A percentile compares a stretch with the other conserved stretches of the same genome.
phyloP scores from a whole-genome alignment of 108 stramenopile species.

The Tribonema minus region DNA sequence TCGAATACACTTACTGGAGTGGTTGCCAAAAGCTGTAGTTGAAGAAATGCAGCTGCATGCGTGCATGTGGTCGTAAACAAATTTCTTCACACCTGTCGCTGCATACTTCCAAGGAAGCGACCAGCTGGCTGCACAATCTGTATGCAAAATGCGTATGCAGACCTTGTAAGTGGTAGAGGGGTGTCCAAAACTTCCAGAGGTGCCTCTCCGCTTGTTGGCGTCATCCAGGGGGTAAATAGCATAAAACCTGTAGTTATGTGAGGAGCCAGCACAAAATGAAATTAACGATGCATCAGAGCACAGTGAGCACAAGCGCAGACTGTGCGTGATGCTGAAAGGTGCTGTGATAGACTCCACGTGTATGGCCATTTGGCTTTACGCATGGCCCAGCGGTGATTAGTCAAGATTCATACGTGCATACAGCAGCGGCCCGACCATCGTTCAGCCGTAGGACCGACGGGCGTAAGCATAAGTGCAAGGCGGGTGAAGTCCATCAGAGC shows the following conservation, averaged over 20 bases:
- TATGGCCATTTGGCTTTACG: neutral
- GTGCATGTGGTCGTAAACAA: neutral
- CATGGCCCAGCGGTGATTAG: neutral
- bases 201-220: slow-evolving; percentile 5
- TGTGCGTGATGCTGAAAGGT: no score
- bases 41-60: no score
- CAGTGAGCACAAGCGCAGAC: no score
- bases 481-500: no score
- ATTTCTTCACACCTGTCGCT: neutral
- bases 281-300: neutral
- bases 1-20: neutral
- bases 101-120: no score
- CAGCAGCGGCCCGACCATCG: neutral
- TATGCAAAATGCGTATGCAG: no score
- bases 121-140: no score
- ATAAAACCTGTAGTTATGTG: slow-evolving; percentile 7
- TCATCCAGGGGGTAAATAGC: slow-evolving; percentile 39
- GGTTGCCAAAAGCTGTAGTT: neutral
- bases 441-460: no score
- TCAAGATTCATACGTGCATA: neutral
- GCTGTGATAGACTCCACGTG: neutral
- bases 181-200: slow-evolving; percentile 50
- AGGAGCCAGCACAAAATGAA: neutral
- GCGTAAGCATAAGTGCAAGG: no score
- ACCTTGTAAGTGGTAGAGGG: slow-evolving; percentile 52